Conservation (phyloP, 768 basidiomycete genomes). For the Tylopilus intermedius region DNA sequence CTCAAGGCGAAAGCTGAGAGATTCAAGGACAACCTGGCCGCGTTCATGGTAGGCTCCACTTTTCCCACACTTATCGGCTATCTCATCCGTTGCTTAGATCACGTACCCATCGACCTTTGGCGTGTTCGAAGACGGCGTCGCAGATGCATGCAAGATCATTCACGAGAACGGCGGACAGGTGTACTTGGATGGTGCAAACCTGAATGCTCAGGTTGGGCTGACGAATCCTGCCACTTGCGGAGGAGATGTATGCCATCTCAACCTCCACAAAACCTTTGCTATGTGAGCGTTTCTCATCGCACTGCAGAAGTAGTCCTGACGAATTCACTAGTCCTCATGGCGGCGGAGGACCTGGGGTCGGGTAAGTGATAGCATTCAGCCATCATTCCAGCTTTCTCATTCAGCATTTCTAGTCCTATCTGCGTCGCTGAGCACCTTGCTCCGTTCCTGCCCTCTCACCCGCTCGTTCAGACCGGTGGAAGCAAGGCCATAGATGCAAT, state of each 20-base stretch:
- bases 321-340: conserved; percentile 72
- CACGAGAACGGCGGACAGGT: conserved; percentile 96
- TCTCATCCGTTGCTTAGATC: conserved; percentile 47
- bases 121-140: conserved; percentile 91
- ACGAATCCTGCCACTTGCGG: conserved; percentile 94
- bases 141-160: conserved; percentile 86
- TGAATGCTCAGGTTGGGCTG: conserved; percentile 90
- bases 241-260: conserved; percentile 97
- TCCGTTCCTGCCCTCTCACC: conserved; percentile 91
- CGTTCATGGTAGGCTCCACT: conserved; percentile 73
- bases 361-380: conserved; percentile 41
- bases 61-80: conserved; percentile 7
- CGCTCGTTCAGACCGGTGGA: conserved; percentile 61
- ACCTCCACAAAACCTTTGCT: conserved; percentile 96
- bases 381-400: not conserved
- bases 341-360: conserved; percentile 94
- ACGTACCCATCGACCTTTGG: conserved; percentile 98
- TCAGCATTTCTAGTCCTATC: conserved; percentile 57
- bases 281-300: conserved; percentile 50
- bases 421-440: conserved; percentile 91
- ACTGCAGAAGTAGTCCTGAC: not conserved
- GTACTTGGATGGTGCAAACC: conserved; percentile 92
- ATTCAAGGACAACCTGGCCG: conserved; percentile 87
- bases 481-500: conserved; percentile 79
- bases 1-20: conserved; percentile 82